Evolutionary conservation across 306 rosid genomes (phyloP), one percentile per base, ranked within the genome.

Genomic region (Vachellia collinsii): DNA sequence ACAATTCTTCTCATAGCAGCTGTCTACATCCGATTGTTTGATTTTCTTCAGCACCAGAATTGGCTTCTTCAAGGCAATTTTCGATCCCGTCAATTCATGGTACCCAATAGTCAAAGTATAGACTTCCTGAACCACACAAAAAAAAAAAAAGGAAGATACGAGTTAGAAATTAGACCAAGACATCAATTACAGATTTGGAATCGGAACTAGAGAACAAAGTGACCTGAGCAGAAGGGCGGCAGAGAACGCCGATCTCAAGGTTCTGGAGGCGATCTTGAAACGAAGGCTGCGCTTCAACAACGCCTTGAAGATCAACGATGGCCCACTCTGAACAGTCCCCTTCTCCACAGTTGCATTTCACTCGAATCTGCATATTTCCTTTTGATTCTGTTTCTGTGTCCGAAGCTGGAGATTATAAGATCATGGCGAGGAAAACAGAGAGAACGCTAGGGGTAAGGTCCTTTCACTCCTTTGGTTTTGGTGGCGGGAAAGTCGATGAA

Each of bases 81-180:
- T 95, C 13, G 91, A 87, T 75, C 99, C 99, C 13, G 92, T 84
- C 88, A 95, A 78, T 78, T 95, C 98, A 50, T 95, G 99, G 76
- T 93, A 95, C 66, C 97, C 99, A 54, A 95, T 78, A 6, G 92
- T 91, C 72, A 92, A 88, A n/a, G 97, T 89, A 85, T 90, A 93
- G 1, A 76, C 83, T 87, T 91, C 96, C 96, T 90, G 83, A 39
- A 56, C 36, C 58, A 16, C 22, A 6, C 74, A 47, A 17, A 16
- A 51, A 53, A 53, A 5, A 50, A 23, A 51, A 9, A 70, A 47
- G 3, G 39, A 9, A 72, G 44, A 34, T 9, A 5, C 22, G 11
- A 71, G 61, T 72, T 72, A 48, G 62, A 29, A 46, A 14, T 17
- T 16, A 47, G 8, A 6, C 8, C 61, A 14, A 71, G 22, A 23